Evolutionary conservation across 1,284 basidiomycete genomes (phyloP), one percentile per base, ranked within the genome.

Genomic region (Malassezia caprae): DNA sequence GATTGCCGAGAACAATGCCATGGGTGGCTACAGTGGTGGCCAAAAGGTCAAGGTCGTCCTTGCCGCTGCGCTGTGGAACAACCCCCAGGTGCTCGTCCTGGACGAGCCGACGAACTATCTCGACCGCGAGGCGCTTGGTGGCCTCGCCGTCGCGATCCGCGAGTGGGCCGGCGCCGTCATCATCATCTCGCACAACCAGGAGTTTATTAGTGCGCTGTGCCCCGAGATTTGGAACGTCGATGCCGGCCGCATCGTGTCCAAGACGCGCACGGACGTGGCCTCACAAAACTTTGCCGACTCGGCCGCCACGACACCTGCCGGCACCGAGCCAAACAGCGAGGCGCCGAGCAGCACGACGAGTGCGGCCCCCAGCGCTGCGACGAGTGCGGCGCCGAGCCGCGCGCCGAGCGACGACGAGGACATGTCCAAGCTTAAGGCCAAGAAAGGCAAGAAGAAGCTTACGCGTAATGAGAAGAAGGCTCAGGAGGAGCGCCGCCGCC

Each of bases 121-220:
- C 41, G 70, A 78, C 61, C 75, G 78, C 49, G 78, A 79, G 60
- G 77, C 89, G 12, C 78, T 91, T 21, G 89, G 91, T 67, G 93
- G 94, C 63, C 80, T 98, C 34, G 90, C 93, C 35, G 85, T 93
- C 37, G 93, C 94, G 30, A 96, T 98, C 76, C 85, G 84, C 65
- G 89, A 96, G 68, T 98, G 91, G 91, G 84, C 83, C 57, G 91
- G 91, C 62, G 93, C 90, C 35, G 90, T 96, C 50, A 87, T 93
- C 67, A 94, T 94, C 78, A 96, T 96, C 75, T 94, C 90, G 53
- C 91, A 96, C 79, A 93, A 93, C 78, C 69, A 66, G 62, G 72
- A 76, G 58, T 74, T 73, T 53, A 67, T 76, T 19, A 60, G 56
- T 37, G 68, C 69, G 21, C 58, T 76, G 11, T 75, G 72, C 62